Conservation (phyloP, 495 filamentous ascomycete species). For the Penicillium tannophilum region DNA sequence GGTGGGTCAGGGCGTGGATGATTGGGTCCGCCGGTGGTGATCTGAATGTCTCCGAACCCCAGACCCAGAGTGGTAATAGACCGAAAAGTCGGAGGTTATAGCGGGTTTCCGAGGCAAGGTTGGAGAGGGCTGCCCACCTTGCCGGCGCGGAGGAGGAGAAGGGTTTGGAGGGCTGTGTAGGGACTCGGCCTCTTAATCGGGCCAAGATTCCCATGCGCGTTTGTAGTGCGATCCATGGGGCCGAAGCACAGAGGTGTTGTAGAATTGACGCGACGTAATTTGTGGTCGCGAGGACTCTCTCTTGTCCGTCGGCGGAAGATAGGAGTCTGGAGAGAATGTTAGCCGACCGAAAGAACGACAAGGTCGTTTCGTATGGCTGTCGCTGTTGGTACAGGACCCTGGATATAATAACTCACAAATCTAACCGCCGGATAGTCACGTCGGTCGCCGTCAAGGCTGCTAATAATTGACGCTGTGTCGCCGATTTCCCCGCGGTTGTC, state of each 20-base stretch:
- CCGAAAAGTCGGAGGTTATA: constrained; percentile 80
- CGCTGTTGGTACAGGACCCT: neutral
- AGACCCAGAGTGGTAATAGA: constrained; percentile 74
- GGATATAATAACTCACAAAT: constrained; percentile 34
- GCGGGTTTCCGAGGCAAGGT: constrained; percentile 66
- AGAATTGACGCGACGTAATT: constrained; percentile 43
- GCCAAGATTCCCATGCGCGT: constrained; percentile 40
- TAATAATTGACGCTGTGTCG: constrained; percentile 31
- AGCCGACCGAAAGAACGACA: neutral
- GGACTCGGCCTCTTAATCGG: constrained; percentile 29
- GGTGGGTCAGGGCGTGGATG: constrained; percentile 55
- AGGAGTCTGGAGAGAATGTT: constrained; percentile 28
- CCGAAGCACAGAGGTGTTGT: constrained; percentile 43
- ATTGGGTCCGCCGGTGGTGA: constrained; percentile 49
- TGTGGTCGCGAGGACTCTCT: constrained; percentile 39
- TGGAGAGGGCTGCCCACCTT: constrained; percentile 55
- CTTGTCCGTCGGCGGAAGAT: constrained; percentile 38
- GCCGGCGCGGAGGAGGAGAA: constrained; percentile 36
- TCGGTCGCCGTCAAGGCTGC: constrained; percentile 38
- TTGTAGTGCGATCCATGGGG: constrained; percentile 41
- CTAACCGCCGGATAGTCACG: constrained; percentile 36
- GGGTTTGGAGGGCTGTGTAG: constrained; percentile 21
- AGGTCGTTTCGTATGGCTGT: neutral
- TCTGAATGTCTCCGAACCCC: constrained; percentile 59
- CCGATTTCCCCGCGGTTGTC: constrained; percentile 29